Base-by-base conservation (phyloP, 2,329 filamentous ascomycete genomes). In the Fusarium tricinctum region DNA sequence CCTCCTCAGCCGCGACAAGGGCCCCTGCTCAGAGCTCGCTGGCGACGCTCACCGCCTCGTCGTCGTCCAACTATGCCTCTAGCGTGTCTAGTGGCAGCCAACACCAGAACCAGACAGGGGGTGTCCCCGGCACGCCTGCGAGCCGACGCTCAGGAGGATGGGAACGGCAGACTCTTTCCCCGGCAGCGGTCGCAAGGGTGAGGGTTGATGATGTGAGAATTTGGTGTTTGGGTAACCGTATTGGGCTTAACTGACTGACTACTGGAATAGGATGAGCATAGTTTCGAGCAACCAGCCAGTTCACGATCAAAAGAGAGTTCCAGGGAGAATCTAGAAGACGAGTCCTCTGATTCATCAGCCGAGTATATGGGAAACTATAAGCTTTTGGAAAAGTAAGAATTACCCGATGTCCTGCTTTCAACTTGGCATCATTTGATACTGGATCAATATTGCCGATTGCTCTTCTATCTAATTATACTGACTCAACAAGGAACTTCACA, bases 101-200 rank as follows among this genome's bases (percentile, higher is more conserved):
- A 19, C 48, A 58, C 33, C 63, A 60, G 54, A 66, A 58, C 33
- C 63, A 60, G 54, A 66, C 63, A 28, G 64, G 57, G 63, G 69
- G 64, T 12, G 35, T 65, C 28, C 70, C 70, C 50, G 70, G 70
- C 54, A 72, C 70, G 20, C 70, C 70, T 32, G 32, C 58, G 32
- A 71, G 58, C 61, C 46, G 65, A 56, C 65, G 58, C 50, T 72
- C 70, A 46, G 70, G 70, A 7, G 70, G 58, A 68, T 73, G 70
- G 70, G 61, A 72, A 42, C 70, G 46, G 65, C 70, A 73, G 38
- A 66, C 64, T 20, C 64, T 71, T 22, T 71, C 58, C 56, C 57
- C 70, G 44, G 70, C 70, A 12, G 69, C 63, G 14, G 45, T 57
- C 9, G 64, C 68, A 47, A 55, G 68, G 68, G 60, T 39, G n/a